A percentile compares a stretch with the other conserved stretches of the same genome.
These are phyloP conservation scores for Rhododendron henanense DNA, from an alignment of 148 eudicot species.

Conservation along the genomic window DNA sequence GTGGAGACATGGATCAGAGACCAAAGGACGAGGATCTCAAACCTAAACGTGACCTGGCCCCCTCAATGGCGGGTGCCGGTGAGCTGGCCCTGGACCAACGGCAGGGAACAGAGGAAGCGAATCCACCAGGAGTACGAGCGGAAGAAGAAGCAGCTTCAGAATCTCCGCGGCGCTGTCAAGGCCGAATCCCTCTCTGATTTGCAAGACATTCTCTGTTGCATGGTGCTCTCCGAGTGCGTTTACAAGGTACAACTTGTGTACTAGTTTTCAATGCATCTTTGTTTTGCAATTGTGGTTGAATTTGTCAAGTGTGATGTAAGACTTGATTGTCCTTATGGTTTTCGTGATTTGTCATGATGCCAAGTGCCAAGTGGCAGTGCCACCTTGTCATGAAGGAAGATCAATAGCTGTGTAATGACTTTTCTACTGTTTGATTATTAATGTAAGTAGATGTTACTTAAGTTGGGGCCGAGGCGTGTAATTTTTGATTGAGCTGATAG, in stretches of 20 bases:
- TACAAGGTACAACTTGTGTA: constrained; percentile 57
- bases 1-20: constrained; percentile 82
- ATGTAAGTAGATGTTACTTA: neutral
- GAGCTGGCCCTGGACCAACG: constrained; percentile 79
- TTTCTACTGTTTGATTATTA: neutral
- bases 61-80: constrained; percentile 58
- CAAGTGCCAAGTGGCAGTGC: neutral
- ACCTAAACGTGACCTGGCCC: constrained; percentile 49
- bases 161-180: constrained; percentile 61
- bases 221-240: constrained; percentile 95
- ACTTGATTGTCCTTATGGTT: neutral
- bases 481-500: neutral
- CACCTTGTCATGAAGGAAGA: neutral
- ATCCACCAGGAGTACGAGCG: constrained; percentile 66
- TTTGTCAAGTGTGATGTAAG: neutral
- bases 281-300: neutral
- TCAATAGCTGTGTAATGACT: neutral
- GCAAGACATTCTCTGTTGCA: constrained; percentile 91
- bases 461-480: neutral
- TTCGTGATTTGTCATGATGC: neutral
- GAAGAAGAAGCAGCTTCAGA: constrained; percentile 59
- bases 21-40: constrained; percentile 58
- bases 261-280: too few species aligned
- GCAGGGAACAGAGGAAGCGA: constrained; percentile 57
- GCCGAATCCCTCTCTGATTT: constrained; percentile 83